Evolutionary conservation across 1,284 basidiomycete species (phyloP).

Genomic region (Dichomitus squalens): DNA sequence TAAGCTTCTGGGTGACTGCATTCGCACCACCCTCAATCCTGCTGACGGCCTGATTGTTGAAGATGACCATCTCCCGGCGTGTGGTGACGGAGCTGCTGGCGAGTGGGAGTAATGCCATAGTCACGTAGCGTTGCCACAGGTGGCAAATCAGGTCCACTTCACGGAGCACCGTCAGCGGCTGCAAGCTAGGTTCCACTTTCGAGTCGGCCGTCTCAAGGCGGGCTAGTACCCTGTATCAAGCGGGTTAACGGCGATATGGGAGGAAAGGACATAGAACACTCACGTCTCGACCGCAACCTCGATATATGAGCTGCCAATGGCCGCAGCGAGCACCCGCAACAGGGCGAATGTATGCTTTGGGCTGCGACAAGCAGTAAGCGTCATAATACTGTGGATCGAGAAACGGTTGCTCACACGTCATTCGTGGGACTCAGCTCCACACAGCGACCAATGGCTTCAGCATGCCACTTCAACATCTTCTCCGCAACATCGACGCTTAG

Average conservation of each 20-base stretch:
- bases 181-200: constrained; percentile 82
- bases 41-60: constrained; percentile 89
- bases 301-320: constrained; percentile 84
- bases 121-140: constrained; percentile 97
- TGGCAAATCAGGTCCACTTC: constrained; percentile 90
- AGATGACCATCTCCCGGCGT: constrained; percentile 91
- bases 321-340: constrained; percentile 87
- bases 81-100: constrained; percentile 85
- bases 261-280: constrained; percentile 29
- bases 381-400: not conserved
- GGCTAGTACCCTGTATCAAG: constrained; percentile 59
- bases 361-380: constrained; percentile 42
- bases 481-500: constrained; percentile 80
- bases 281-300: constrained; percentile 93
- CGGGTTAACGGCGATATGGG: constrained; percentile 3
- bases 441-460: constrained; percentile 90
- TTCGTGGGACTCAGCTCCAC: constrained; percentile 81
- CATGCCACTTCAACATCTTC: constrained; percentile 94
- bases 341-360: constrained; percentile 90
- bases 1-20: constrained; percentile 78
- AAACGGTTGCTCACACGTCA: constrained; percentile 71
- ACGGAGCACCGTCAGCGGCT: constrained; percentile 67
- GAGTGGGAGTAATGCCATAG: constrained; percentile 89
- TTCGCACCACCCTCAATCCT: constrained; percentile 90
- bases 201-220: constrained; percentile 76